These are phyloP conservation scores for Coemansia interrupta DNA, from an alignment of 192 early-diverging fungal species.

Conservation along the genomic window DNA sequence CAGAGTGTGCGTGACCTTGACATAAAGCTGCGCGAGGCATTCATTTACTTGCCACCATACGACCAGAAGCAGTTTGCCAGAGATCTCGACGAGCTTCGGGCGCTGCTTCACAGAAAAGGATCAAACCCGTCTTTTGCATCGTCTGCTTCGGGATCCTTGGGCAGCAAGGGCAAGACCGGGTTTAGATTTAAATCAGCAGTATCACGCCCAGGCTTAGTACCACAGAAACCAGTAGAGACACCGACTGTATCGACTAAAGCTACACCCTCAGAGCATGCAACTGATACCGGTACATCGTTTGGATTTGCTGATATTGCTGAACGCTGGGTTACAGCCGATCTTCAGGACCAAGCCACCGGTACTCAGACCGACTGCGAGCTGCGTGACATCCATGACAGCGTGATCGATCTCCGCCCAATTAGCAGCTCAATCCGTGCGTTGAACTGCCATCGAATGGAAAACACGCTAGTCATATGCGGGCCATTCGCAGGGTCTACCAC, in stretches of 20 bases:
- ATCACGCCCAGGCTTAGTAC: constrained; percentile 1
- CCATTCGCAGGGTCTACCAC: constrained; percentile 71
- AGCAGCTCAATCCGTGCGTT: constrained; percentile 61
- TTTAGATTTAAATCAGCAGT: constrained; percentile 38
- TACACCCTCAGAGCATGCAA: neutral
- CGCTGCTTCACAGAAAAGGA: constrained; percentile 8
- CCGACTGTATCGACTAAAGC: neutral
- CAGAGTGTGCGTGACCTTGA: constrained; percentile 31
- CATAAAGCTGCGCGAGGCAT: constrained; percentile 36
- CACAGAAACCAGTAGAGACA: neutral
- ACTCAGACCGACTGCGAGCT: constrained; percentile 39
- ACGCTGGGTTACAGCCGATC: constrained; percentile 10
- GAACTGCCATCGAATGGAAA: constrained; percentile 68
- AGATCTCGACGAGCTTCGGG: constrained; percentile 36
- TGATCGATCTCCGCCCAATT: constrained; percentile 61
- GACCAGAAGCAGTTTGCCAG: constrained; percentile 37
- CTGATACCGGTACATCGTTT: constrained; percentile 1
- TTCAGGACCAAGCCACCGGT: neutral
- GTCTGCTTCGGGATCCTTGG: neutral
- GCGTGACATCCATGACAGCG: constrained; percentile 55
- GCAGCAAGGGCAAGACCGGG: constrained; percentile 2
- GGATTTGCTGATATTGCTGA: neutral
- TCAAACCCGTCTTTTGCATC: neutral
- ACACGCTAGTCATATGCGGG: constrained; percentile 64
- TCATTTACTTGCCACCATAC: constrained; percentile 43